A percentile compares a stretch with the other conserved stretches of the same genome.
These are phyloP conservation scores for Scenedesmus sp. DNA, from an alignment of 163 green algal species.

Conservation along the genomic window DNA sequence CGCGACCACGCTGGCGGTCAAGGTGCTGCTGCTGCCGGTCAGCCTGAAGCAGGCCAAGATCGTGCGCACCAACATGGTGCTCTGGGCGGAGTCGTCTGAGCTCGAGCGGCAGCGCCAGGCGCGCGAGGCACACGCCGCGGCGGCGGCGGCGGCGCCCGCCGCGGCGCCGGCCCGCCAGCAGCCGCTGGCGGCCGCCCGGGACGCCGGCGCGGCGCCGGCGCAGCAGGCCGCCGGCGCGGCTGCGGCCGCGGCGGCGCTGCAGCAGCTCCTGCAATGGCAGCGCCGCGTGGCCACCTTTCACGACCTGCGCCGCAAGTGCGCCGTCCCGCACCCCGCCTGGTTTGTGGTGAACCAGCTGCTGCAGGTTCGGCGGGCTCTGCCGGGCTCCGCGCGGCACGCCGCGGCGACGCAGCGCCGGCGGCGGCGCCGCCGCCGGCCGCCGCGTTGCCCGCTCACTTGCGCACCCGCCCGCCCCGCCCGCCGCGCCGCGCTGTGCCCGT, in stretches of 20 bases:
- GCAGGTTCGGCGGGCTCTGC: slow-evolving; percentile 36
- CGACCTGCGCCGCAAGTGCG: slow-evolving; percentile 56
- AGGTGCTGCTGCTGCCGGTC: slow-evolving; percentile 68
- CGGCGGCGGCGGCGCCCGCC: slow-evolving; percentile 32
- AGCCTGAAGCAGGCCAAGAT: slow-evolving; percentile 64
- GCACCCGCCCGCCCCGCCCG: too few relatives aligned
- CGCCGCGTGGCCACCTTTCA: slow-evolving; percentile 26
- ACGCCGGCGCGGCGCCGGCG: slow-evolving; percentile 26
- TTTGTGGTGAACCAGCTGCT: slow-evolving; percentile 59
- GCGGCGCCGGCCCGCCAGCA: not conserved
- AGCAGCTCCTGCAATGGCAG: slow-evolving; percentile 41
- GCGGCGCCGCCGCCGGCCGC: too few relatives aligned
- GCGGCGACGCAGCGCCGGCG: too few relatives aligned
- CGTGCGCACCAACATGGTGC: slow-evolving; percentile 55
- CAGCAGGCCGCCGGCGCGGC: slow-evolving; percentile 2
- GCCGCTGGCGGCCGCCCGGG: not conserved
- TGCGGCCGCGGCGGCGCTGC: not conserved
- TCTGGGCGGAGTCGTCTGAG: slow-evolving; percentile 55
- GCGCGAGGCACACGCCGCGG: not conserved
- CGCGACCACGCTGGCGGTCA: slow-evolving; percentile 56
- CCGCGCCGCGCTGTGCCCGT: too few relatives aligned
- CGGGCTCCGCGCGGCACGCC: too few relatives aligned
- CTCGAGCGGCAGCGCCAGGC: slow-evolving; percentile 40
- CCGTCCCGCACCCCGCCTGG: slow-evolving; percentile 70
- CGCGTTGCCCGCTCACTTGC: too few relatives aligned